phyloP scores from a whole-genome alignment of 768 basidiomycete genomes.

The Russula foetens region DNA sequence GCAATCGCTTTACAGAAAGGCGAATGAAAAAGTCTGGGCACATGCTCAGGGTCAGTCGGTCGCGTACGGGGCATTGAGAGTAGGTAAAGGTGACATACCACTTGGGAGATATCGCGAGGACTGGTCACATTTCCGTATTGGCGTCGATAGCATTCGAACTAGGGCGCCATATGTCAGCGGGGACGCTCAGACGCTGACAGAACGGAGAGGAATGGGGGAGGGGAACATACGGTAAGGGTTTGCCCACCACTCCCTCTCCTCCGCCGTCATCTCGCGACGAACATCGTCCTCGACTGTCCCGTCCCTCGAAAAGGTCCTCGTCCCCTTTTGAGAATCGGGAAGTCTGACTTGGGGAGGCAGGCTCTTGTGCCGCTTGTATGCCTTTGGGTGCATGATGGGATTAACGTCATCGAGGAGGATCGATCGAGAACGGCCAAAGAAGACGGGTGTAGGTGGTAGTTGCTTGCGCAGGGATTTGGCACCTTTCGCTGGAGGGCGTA shows the following conservation, averaged over 20 bases:
- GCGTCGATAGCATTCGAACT: conserved; percentile 70
- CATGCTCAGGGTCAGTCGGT: background rate
- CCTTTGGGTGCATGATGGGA: conserved; percentile 43
- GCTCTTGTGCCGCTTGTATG: conserved; percentile 49
- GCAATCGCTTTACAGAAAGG: conserved; percentile 41
- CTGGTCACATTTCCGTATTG: conserved; percentile 47
- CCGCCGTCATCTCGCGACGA: conserved; percentile 49
- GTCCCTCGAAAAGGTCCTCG: conserved; percentile 11
- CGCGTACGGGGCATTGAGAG: background rate
- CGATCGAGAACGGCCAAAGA: conserved; percentile 43
- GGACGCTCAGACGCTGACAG: background rate
- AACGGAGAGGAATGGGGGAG: background rate
- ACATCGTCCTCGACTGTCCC: conserved; percentile 11
- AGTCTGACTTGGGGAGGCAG: conserved; percentile 41
- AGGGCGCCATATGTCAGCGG: background rate
- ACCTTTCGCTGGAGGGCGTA: conserved; percentile 7
- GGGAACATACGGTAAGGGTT: conserved; percentile 60
- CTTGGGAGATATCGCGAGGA: conserved; percentile 46
- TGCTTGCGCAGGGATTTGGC: conserved; percentile 4
- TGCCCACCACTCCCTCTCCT: conserved; percentile 62
- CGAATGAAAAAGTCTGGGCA: conserved; percentile 58
- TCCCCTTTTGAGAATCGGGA: conserved; percentile 23
- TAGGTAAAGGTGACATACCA: conserved; percentile 31
- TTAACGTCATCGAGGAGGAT: conserved; percentile 52
- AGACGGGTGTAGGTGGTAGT: conserved; percentile 25